A percentile compares a stretch with the other conserved stretches of the same genome.
Conservation (phyloP, 2,329 filamentous ascomycete species). For the Monilinia fructigena region DNA sequence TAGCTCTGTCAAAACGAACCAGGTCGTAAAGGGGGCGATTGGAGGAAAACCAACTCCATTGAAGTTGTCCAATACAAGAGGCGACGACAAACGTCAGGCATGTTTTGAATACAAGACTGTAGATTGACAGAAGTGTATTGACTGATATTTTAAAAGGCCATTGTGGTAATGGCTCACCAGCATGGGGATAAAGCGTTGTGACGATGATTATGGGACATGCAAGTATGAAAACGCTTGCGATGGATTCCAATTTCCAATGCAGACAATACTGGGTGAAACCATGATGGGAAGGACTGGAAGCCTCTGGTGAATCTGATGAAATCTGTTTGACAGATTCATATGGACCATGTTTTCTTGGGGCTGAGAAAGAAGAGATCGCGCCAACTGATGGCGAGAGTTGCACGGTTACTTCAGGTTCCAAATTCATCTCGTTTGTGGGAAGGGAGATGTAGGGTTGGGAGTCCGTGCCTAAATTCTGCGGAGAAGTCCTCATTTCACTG, state of each 20-base stretch:
- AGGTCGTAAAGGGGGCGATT: constrained; percentile 1
- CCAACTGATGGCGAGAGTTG: background rate
- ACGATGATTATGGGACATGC: background rate
- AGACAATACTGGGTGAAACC: background rate
- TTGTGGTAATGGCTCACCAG: background rate
- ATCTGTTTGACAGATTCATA: background rate
- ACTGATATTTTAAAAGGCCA: background rate
- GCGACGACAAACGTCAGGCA: background rate
- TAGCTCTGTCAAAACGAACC: background rate
- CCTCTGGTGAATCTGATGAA: background rate
- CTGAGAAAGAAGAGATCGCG: background rate
- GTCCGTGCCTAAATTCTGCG: background rate
- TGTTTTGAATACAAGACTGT: background rate
- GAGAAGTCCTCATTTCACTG: background rate
- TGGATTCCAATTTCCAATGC: background rate
- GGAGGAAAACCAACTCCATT: background rate
- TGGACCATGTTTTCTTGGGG: background rate
- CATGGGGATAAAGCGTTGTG: background rate
- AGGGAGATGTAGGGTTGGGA: background rate
- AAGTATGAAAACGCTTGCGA: background rate
- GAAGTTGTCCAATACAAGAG: constrained; percentile 1
- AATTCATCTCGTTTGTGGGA: background rate
- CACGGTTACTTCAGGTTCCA: background rate
- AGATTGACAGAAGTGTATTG: background rate
- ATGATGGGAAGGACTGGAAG: background rate